These are phyloP conservation scores for Amaranthus cruentus DNA, from an alignment of 148 eudicot genomes.

Conservation along the genomic window DNA sequence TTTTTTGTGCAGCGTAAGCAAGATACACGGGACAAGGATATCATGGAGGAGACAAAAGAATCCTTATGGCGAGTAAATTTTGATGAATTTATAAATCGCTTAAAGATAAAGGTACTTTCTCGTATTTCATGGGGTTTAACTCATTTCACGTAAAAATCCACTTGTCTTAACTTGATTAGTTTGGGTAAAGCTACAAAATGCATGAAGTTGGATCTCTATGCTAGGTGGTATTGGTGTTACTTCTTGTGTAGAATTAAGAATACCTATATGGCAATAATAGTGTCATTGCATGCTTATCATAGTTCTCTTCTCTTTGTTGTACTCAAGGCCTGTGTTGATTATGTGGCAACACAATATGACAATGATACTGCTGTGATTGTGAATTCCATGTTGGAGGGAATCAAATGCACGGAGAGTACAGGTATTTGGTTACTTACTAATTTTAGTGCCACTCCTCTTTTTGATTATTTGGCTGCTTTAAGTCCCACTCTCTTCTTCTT, in stretches of 20 bases:
- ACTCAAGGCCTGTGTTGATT: conserved; percentile 62
- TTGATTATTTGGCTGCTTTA: too few relatives aligned
- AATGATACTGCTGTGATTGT: conserved; percentile 54
- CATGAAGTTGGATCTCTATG: too few relatives aligned
- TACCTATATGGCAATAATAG: neutral
- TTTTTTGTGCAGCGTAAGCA: conserved; percentile 41
- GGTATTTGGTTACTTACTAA: conserved; percentile 28
- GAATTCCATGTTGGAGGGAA: conserved; percentile 63
- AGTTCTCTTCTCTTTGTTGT: conserved; percentile 5
- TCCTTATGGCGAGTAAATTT: conserved; percentile 85
- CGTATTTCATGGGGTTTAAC: neutral
- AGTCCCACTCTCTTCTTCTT: too few relatives aligned
- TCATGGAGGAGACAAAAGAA: conserved; percentile 44
- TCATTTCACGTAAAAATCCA: neutral
- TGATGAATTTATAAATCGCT: conserved; percentile 66
- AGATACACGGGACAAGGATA: conserved; percentile 30
- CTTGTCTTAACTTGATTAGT: neutral
- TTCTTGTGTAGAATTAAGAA: neutral
- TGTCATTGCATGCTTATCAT: neutral
- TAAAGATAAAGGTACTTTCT: conserved; percentile 55
- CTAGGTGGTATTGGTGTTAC: neutral
- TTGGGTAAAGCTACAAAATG: neutral
- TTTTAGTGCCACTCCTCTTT: neutral
- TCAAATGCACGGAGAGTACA: conserved; percentile 35
- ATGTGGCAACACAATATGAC: conserved; percentile 49